Evolutionary conservation across 805 yeast genomes (phyloP), one percentile per base, ranked within the genome.

Genomic region (Suhomyces xylopsoci): DNA sequence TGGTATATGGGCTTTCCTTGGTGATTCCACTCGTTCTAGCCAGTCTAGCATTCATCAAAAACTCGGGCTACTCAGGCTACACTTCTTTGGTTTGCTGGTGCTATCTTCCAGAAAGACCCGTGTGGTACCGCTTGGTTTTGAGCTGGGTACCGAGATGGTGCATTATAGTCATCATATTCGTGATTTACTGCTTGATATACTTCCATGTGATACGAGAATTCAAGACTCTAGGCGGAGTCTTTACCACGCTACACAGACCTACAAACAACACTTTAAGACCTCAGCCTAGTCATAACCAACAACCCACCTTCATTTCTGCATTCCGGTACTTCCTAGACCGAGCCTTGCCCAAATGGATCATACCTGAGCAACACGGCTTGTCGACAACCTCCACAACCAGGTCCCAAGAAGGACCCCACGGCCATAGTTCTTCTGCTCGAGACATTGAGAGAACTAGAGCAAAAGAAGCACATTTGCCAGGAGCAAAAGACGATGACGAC

Each of bases 81-180:
- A 64, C 70, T 36, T 83, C 90, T 26, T 77, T 81, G 54, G 81
- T 85, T 42, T 81, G 85, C 55, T 88, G 90, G 91, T 87, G 96
- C 64, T 90, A 87, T 65, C 71, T 91, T 52, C 91, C 96, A 0
- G 81, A 82, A 43, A 56, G 70, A 1, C 96, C 96, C 0, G 63
- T 77, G 7, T 90, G 94, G 94, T 86, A 83, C 64, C 74, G 90
- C 52, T 63, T 87, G 40, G 90, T 76, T 1, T 70, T 91, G 48
- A 81, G 90, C 57, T 92, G 96, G 96, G 84, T 83, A 1, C 91
- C 96, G 10, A 76, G 97, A 48, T 90, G 83, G 64, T 68, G 81
- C 52, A 80, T 91, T 51, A 79, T 88, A 53, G 63, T 87, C 8
- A 62, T 79, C 24, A 88, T 92, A 57, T 61, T 88, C 34, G 65